Evolutionary conservation across 2,329 filamentous ascomycete genomes (phyloP), one percentile per base, ranked within the genome.

Genomic region (Pseudocercospora crystallina): DNA sequence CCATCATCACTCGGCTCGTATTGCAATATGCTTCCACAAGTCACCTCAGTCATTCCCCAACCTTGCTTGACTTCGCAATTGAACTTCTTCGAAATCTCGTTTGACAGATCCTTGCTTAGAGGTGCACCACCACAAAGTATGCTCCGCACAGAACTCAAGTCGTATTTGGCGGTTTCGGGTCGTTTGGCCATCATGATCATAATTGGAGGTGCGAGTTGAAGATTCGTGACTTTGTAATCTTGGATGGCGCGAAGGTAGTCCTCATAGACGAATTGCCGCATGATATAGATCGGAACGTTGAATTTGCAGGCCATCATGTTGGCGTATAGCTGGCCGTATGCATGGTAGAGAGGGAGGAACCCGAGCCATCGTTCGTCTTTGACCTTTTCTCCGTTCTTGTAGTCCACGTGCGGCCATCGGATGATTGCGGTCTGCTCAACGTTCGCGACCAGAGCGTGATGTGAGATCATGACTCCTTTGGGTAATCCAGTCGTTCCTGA

Each of bases 401-500:
- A 60, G 45, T 72, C 61, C 7, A 57, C 43, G 7, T 59, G 13
- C 5, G 57, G 58, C 60, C 60, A 64, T 30, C 58, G 46, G 4
- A 57, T 50, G 2, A 29, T 31, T 38, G 76, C 74, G 3, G 71
- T 74, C 61, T 82, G 79, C 47, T 74, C 72, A 3, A 75, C 69
- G 15, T 65, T 64, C 5, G 63, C 57, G 20, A 67, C 63, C 15
- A 68, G 49, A 45, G 62, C 61, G 40, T 60, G 46, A 33, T 68
- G 65, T 12, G 47, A 56, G 15, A 67, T 64, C 47, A 59, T 57
- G 15, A 67, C 65, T 9, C 64, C 65, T 58, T 77, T 77, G 0
- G 73, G 73, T 10, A 76, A 2, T 70, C 54, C 52, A 0, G 89
- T 92, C 1, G 89, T 94, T 30, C 89, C 89, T 2, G 87, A 91